These are phyloP conservation scores for Coemansia sp. DNA, from an alignment of 192 early-diverging fungal species.

Conservation along the genomic window DNA sequence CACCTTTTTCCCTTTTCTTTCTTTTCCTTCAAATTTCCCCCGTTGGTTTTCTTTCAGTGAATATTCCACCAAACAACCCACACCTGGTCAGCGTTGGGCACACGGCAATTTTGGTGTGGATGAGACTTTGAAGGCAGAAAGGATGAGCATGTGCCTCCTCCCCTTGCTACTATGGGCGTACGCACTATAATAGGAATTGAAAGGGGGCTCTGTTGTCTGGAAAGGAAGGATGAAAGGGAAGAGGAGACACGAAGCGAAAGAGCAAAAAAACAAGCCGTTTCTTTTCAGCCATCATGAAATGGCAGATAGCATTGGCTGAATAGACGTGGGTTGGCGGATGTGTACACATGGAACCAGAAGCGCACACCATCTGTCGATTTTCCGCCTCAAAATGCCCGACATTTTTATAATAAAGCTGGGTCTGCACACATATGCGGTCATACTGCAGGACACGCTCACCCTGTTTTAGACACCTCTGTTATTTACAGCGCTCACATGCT, in stretches of 20 bases:
- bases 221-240: no score
- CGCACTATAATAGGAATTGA: no score
- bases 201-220: no score
- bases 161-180: no score
- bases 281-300: no score
- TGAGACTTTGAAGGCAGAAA: background rate
- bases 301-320: no score
- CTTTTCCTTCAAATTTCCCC: background rate
- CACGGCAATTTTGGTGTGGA: background rate
- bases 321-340: background rate
- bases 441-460: background rate
- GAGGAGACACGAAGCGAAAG: no score
- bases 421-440: background rate
- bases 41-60: background rate
- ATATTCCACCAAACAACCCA: background rate
- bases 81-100: no score
- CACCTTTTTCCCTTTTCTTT: background rate
- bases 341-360: slow-evolving; percentile 4
- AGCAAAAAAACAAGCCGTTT: no score
- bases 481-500: background rate
- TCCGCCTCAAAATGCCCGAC: background rate
- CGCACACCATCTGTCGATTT: background rate
- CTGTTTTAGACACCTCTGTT: background rate
- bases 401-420: slow-evolving; percentile 2
- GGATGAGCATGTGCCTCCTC: background rate